phyloP scores from a whole-genome alignment of 1,284 basidiomycete genomes.

The Ustilago trichophora region DNA sequence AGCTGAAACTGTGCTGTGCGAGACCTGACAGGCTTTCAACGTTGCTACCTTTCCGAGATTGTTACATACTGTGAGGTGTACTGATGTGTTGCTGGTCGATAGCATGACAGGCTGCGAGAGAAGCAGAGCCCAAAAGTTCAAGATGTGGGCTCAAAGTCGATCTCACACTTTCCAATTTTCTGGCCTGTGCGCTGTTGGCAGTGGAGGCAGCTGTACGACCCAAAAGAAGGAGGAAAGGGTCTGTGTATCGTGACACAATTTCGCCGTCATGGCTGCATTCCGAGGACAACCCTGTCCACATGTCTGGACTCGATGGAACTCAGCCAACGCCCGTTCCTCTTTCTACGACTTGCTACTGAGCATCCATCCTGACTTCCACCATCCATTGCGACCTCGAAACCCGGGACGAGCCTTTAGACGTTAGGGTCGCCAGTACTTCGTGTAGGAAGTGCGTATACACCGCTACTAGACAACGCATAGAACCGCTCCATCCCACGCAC shows the following conservation, averaged over 20 bases:
- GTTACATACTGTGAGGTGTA: no score
- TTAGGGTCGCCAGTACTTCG: no score
- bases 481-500: no score
- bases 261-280: conserved; percentile 4
- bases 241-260: not conserved
- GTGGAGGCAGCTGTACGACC: no score
- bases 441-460: no score
- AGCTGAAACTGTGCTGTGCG: no score
- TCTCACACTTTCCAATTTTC: not conserved
- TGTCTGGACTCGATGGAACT: conserved; percentile 3
- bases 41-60: no score
- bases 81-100: no score
- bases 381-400: not conserved
- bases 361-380: not conserved
- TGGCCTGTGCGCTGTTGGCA: not conserved
- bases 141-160: no score
- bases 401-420: not conserved
- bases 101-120: not conserved
- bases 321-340: conserved; percentile 2
- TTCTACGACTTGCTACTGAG: not conserved
- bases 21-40: no score
- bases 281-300: not conserved
- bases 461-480: no score
- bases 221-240: no score
- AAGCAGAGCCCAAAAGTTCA: not conserved